Evolutionary conservation across 2,329 filamentous ascomycete species (phyloP), one percentile per base, ranked within the genome.

Genomic region (Cyclaneusma minus): DNA sequence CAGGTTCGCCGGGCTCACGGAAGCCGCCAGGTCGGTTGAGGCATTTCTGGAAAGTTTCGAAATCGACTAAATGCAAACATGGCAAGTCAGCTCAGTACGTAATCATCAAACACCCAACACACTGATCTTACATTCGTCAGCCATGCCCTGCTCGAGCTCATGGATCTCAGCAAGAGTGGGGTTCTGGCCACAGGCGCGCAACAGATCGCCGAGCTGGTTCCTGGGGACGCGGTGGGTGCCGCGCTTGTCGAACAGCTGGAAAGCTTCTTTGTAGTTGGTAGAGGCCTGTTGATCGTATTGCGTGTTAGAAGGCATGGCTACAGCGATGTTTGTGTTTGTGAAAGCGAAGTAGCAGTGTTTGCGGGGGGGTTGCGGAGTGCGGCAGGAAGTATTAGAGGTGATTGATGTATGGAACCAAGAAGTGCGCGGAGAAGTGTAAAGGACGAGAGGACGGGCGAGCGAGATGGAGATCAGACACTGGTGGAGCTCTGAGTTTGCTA

Each of bases 191-290:
- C 89, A 98, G 29, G 89, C 89, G 50, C 89, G 80, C 40, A 98
- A 73, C 34, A 98, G 69, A 53, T 98, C 89, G 42, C 89, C 89
- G 30, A 98, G 71, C 38, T 76, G 78, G 40, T 87, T 79, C 52
- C 85, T 64, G 21, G 79, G 59, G 42, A 95, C 89, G 44, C 85
- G 85, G 50, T 87, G 85, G 51, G 82, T 92, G 51, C 89, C 89
- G 55, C 89, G 87, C 75, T 94, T 95, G 68, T 98, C 89, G 66
- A 95, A 98, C 54, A 98, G 80, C 47, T 85, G 85, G 60, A 98
- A 98, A 43, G 89, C 89, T 76, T 98, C 89, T 68, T 95, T 95
- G 82, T 95, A 98, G 77, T 98, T 95, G 62, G 87, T 95, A 35
- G 68, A 74, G 54, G 70, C 70, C 70, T 76, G 68, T 24, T 55